Evolutionary conservation across 192 early-diverging fungal genomes (phyloP).

Genomic region (Phycomyces blakesleeanus): DNA sequence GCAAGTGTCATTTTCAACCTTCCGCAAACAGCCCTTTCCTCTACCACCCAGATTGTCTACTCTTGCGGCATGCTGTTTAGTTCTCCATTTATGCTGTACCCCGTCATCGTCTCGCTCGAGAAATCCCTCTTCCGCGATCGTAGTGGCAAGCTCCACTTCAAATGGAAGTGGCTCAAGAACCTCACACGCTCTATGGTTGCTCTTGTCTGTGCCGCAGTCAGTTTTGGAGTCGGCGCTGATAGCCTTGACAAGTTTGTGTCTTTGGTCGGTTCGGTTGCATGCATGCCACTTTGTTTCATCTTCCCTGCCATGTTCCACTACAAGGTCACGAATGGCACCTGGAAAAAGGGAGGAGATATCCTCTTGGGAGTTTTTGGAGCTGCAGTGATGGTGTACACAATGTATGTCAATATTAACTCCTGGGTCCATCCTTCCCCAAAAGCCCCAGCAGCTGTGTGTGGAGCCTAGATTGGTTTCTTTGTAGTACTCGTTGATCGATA

Average conservation of each 20-base stretch:
- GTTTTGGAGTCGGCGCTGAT: conserved; percentile 58
- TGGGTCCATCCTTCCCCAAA: conserved; percentile 24
- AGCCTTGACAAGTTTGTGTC: conserved; percentile 82
- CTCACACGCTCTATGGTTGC: conserved; percentile 56
- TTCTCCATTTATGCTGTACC: conserved; percentile 58
- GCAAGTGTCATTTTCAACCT: conserved; percentile 79
- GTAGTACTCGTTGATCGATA: neutral
- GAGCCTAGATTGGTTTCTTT: neutral
- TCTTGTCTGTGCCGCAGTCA: conserved; percentile 56
- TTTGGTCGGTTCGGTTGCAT: conserved; percentile 76
- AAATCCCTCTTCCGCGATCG: conserved; percentile 54
- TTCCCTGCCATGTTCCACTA: conserved; percentile 81
- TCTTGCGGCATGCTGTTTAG: conserved; percentile 82
- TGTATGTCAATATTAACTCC: conserved; percentile 62
- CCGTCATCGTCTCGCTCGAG: conserved; percentile 75
- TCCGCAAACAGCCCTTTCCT: conserved; percentile 49
- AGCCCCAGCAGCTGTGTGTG: neutral
- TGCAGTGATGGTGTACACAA: conserved; percentile 68
- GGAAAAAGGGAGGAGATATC: conserved; percentile 47
- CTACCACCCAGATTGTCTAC: conserved; percentile 72
- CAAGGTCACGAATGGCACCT: conserved; percentile 42
- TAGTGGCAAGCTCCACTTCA: conserved; percentile 29
- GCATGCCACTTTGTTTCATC: conserved; percentile 69
- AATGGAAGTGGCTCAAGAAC: conserved; percentile 71
- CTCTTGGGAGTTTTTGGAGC: conserved; percentile 58